Percentiles rank a stretch among this genome's conserved stretches.
Conservation (phyloP, 139 green algal genomes). For the Coccomyxa sp. region DNA sequence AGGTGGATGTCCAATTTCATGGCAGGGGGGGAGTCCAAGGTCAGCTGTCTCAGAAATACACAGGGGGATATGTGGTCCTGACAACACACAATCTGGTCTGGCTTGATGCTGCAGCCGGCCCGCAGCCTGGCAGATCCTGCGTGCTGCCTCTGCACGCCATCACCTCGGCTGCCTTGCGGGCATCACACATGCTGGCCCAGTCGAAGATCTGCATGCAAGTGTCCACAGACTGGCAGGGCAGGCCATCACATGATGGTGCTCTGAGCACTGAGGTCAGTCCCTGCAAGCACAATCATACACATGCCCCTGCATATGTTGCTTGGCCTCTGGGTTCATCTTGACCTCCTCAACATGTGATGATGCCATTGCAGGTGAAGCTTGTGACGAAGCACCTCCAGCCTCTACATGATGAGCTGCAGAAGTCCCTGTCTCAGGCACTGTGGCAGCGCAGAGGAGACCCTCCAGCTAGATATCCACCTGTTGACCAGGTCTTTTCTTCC, state of each 20-base stretch:
- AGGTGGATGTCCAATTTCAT: neutral
- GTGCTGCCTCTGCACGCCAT: constrained; percentile 24
- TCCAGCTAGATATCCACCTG: neutral
- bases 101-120: constrained; percentile 8
- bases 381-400: neutral
- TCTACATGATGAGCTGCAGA: neutral
- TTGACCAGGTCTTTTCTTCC: neutral
- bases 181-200: constrained; percentile 9
- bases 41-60: neutral
- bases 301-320: neutral
- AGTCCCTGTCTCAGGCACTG: neutral
- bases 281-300: no score
- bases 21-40: neutral
- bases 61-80: constrained; percentile 18
- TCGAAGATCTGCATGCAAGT: constrained; percentile 21
- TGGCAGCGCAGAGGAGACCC: neutral
- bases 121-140: constrained; percentile 9
- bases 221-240: neutral
- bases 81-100: constrained; percentile 35
- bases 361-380: neutral
- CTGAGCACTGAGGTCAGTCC: no score
- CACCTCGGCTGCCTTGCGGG: constrained; percentile 7
- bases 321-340: neutral
- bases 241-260: no score
- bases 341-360: neutral